A percentile compares a stretch with the other conserved stretches of the same genome.
These are phyloP conservation scores for Galerina marginata DNA, from an alignment of 768 basidiomycete species.

Conservation along the genomic window DNA sequence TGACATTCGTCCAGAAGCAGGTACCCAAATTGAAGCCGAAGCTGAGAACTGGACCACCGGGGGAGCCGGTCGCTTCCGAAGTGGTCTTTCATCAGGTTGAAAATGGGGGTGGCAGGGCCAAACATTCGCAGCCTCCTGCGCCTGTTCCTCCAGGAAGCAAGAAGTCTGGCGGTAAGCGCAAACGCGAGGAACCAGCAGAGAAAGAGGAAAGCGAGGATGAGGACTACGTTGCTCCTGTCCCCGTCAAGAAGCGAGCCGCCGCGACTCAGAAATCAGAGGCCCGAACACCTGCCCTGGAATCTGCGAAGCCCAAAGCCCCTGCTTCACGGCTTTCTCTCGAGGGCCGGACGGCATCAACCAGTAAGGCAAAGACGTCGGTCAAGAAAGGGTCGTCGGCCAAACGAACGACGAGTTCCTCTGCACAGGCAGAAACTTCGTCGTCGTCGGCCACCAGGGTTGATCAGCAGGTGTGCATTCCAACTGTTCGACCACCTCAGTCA, in stretches of 20 bases:
- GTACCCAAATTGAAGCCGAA: constrained; percentile 19
- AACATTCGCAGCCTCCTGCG: too few relatives aligned
- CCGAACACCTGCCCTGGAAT: not conserved
- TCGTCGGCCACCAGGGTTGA: not conserved
- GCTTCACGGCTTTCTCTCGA: not conserved
- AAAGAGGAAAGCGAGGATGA: not conserved
- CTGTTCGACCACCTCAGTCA: too few relatives aligned
- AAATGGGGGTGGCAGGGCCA: not conserved
- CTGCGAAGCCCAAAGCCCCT: not conserved
- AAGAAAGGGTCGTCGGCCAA: constrained; percentile 10
- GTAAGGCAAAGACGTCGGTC: constrained; percentile 18
- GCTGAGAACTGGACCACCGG: constrained; percentile 7
- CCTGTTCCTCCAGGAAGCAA: not conserved
- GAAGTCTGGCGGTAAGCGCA: constrained; percentile 7
- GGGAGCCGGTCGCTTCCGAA: not conserved
- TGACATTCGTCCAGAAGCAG: constrained; percentile 21
- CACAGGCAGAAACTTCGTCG: not conserved
- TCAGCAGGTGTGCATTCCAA: too few relatives aligned
- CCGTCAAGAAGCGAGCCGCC: not conserved
- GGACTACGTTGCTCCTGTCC: constrained; percentile 1
- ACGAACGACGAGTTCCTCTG: not conserved
- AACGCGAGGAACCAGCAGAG: not conserved
- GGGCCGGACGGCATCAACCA: not conserved
- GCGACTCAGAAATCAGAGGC: constrained; percentile 5
- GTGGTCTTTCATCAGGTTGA: not conserved